Evolutionary conservation across 2,329 filamentous ascomycete species (phyloP).

Genomic region (Claviceps capensis): DNA sequence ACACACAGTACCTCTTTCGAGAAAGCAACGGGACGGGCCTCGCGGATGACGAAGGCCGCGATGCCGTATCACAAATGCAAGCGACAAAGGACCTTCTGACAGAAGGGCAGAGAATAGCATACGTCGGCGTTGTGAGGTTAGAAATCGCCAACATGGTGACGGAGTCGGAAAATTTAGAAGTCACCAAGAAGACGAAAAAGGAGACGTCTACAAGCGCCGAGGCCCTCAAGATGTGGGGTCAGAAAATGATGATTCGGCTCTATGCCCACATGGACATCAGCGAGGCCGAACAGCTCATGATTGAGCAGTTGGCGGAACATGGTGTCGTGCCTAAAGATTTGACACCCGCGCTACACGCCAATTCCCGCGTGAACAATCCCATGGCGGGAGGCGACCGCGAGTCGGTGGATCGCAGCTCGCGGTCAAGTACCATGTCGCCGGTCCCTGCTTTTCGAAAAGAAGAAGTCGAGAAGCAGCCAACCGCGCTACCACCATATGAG

Average conservation of each 20-base stretch:
- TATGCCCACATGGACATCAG: slow-evolving; percentile 97
- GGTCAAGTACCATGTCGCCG: slow-evolving; percentile 11
- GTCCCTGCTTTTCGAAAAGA: slow-evolving; percentile 16
- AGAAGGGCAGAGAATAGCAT: slow-evolving; percentile 89
- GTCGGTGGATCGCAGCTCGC: slow-evolving; percentile 5
- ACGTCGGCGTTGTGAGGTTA: slow-evolving; percentile 78
- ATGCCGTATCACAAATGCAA: slow-evolving; percentile 81
- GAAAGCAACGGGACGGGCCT: slow-evolving; percentile 45
- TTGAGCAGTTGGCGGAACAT: slow-evolving; percentile 88
- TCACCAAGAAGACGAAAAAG: slow-evolving; percentile 57
- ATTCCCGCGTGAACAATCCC: slow-evolving; percentile 85
- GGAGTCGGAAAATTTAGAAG: slow-evolving; percentile 48
- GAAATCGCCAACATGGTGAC: slow-evolving; percentile 66
- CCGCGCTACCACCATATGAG: slow-evolving; percentile 43
- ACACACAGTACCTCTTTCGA: slow-evolving; percentile 91
- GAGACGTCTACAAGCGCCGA: slow-evolving; percentile 56
- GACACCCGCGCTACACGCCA: slow-evolving; percentile 77
- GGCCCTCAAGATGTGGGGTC: slow-evolving; percentile 85
- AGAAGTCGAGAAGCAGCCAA: slow-evolving; percentile 33
- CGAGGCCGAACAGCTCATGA: slow-evolving; percentile 88
- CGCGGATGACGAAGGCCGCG: slow-evolving; percentile 59
- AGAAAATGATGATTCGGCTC: slow-evolving; percentile 93
- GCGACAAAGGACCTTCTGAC: slow-evolving; percentile 91
- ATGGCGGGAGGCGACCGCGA: slow-evolving; percentile 41
- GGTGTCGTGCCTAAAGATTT: slow-evolving; percentile 77